Evolutionary conservation across 164 flowering plant species (phyloP).

Genomic region (Taxillus chinensis): DNA sequence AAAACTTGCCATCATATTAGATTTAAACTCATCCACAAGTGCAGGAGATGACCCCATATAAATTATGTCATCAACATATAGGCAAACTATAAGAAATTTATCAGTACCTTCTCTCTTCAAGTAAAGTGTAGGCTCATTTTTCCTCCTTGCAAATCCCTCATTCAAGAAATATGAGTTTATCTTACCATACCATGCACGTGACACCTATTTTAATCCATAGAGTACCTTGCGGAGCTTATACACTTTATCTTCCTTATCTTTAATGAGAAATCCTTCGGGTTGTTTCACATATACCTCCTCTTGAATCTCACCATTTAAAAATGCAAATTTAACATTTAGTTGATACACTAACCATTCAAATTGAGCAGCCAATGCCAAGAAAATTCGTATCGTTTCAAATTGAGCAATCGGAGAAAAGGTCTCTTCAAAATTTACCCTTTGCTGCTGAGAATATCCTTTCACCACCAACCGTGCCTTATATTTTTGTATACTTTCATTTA

Average conservation of each 20-base stretch:
- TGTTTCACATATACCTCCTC: slow-evolving; percentile 9
- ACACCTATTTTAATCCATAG: slow-evolving; percentile 13
- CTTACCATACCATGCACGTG: slow-evolving; percentile 3
- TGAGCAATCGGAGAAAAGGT: slow-evolving; percentile 10
- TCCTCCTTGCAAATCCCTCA: background rate
- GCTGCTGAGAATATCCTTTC: slow-evolving; percentile 9
- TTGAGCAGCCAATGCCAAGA: slow-evolving; percentile 8
- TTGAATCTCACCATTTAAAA: slow-evolving; percentile 11
- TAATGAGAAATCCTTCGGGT: slow-evolving; percentile 3
- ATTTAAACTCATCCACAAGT: background rate
- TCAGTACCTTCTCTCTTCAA: background rate
- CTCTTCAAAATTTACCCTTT: slow-evolving; percentile 4
- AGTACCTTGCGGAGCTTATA: slow-evolving; percentile 8
- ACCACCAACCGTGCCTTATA: slow-evolving; percentile 11
- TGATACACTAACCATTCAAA: slow-evolving; percentile 3
- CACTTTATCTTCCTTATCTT: slow-evolving; percentile 7
- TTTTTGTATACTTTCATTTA: slow-evolving; percentile 6
- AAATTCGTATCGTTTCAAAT: slow-evolving; percentile 3
- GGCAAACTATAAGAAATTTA: background rate
- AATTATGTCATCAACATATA: background rate
- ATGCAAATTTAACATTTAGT: slow-evolving; percentile 13
- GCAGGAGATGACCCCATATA: background rate
- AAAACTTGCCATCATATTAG: background rate
- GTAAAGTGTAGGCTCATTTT: background rate
- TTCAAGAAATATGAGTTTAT: background rate